Conservation (phyloP, 495 filamentous ascomycete genomes). For the Penicillium mononematosum region DNA sequence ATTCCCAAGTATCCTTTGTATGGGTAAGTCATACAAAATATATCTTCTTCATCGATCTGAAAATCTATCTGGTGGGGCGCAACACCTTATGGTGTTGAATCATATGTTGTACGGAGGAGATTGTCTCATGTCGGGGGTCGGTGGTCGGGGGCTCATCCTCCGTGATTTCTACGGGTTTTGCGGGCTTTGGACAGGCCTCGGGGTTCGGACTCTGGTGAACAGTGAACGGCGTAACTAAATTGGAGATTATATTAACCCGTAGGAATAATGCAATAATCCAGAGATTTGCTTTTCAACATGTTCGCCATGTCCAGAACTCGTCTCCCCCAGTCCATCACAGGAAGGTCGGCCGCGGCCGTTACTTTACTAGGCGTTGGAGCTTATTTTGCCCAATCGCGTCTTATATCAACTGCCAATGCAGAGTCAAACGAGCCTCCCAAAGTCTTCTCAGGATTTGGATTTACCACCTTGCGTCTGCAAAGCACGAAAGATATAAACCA, state of each 20-base stretch:
- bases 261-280: background rate
- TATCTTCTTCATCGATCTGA: too few relatives aligned
- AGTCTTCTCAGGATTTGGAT: conserved; percentile 25
- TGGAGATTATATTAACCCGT: background rate
- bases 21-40: too few relatives aligned
- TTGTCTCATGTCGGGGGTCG: background rate
- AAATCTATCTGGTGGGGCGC: too few relatives aligned
- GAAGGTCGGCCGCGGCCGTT: background rate
- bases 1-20: too few relatives aligned
- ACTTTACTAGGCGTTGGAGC: conserved; percentile 18
- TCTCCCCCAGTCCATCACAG: background rate
- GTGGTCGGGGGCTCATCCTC: background rate
- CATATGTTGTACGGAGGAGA: too few relatives aligned
- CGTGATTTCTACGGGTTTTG: background rate
- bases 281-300: background rate
- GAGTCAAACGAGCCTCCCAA: conserved; percentile 24
- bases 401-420: conserved; percentile 20
- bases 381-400: conserved; percentile 21
- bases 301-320: background rate
- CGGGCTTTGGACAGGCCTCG: conserved; percentile 5
- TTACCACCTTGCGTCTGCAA: conserved; percentile 30
- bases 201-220: background rate
- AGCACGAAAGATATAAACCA: conserved; percentile 60
- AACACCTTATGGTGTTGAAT: background rate
- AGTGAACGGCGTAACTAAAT: too few relatives aligned